Evolutionary conservation across 805 yeast genomes (phyloP), one percentile per base, ranked within the genome.

Genomic region (Saccharomycopsis fibuligera): DNA sequence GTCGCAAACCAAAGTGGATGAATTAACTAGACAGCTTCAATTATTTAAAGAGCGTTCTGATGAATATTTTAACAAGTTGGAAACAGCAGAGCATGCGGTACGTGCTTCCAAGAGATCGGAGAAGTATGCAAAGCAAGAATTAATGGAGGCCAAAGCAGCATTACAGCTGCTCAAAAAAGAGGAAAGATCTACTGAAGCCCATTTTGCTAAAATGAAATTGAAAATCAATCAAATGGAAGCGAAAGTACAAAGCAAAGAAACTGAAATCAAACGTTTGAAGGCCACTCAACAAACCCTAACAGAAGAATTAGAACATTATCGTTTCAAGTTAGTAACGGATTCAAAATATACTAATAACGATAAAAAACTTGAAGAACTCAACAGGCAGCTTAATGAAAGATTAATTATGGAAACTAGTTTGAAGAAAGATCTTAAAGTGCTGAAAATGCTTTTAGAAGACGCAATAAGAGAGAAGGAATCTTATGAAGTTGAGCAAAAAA

Each of bases 1-100:
- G 2, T 63, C 83, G 14, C 70, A 69, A 35, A 60, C 70, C n/a
- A 81, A 78, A 57, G 81, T 78, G 55, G 58, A 61, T 1, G 82
- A 86, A 27, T 65, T 87, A 27, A 61, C 69, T 1, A 71, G 74
- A 35, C 73, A 76, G 27, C 66, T 83, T 19, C 77, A 76, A 35
- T 67, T 83, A 29, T 88, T 85, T 64, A 83, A 80, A 59, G 64
- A 70, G 16, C 75, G 95, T 53, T 79, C 95, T 30, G 90, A 86
- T 31, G 84, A 81, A 53, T 84, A 86, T 60, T 78, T 74, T 56
- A 70, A 72, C 49, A 85, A 86, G 58, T 68, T 89, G 23, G 95
- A 88, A 58, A 74, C 77, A 44, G 90, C 93, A 2, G 96, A 90
- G 60, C 72, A 81, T 43, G 84, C 86, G 4, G 77, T 84, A 1